A percentile compares a stretch with the other conserved stretches of the same genome.
These are phyloP conservation scores for Salvia sclarea DNA, from an alignment of 305 asterid species.

Conservation along the genomic window DNA sequence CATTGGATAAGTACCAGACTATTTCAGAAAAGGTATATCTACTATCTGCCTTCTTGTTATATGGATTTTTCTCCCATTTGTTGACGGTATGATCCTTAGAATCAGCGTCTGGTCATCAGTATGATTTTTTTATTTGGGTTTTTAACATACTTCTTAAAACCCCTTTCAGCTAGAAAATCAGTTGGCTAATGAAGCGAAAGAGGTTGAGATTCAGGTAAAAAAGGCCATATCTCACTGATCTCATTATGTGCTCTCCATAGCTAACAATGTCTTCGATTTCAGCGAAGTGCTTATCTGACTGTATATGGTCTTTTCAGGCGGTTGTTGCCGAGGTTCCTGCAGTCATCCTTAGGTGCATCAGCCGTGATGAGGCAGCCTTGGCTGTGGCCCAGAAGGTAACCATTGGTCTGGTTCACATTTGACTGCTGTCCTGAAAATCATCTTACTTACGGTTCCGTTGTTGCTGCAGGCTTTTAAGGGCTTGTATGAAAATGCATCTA, in stretches of 20 bases:
- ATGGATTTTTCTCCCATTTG: conserved; percentile 10
- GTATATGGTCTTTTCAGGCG: conserved; percentile 50
- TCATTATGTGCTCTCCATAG: conserved; percentile 18
- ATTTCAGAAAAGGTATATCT: conserved; percentile 83
- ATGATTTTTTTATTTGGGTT: conserved; percentile 27
- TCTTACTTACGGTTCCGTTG: conserved; percentile 23
- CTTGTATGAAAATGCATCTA: conserved; percentile 82
- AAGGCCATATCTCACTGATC: background rate
- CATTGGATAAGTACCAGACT: conserved; percentile 82
- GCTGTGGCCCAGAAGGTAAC: conserved; percentile 97
- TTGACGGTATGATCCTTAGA: conserved; percentile 9
- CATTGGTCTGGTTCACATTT: conserved; percentile 20
- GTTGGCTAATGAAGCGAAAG: conserved; percentile 61
- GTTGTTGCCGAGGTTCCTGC: conserved; percentile 92
- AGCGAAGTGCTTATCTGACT: conserved; percentile 18
- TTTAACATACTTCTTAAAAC: conserved; percentile 29
- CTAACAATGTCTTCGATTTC: background rate
- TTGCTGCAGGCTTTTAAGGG: conserved; percentile 81
- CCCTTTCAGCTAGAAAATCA: conserved; percentile 77
- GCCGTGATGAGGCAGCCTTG: conserved; percentile 96
- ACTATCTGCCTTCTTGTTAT: conserved; percentile 3
- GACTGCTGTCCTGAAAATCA: conserved; percentile 6
- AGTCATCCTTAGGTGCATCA: conserved; percentile 79
- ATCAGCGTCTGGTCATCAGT: background rate
- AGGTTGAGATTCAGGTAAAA: conserved; percentile 83